Evolutionary conservation across 805 yeast genomes (phyloP), one percentile per base, ranked within the genome.

Genomic region (Torulaspora franciscae): DNA sequence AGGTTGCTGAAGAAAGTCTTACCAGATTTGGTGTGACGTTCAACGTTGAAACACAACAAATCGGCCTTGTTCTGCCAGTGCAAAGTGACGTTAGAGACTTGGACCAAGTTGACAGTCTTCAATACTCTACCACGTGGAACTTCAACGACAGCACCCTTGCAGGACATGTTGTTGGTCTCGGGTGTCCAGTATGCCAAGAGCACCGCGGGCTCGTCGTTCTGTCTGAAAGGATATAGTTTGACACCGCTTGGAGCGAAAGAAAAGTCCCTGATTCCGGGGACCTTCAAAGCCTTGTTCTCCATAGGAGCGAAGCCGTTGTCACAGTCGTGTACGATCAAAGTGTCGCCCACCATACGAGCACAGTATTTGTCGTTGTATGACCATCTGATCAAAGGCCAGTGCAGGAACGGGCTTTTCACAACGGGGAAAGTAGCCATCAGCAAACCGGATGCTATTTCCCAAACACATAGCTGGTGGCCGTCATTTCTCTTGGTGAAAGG

Each of bases 361-460:
- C 95, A 86, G 74, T 81, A 93, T 67, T 79, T 81, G 69, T 87
- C 95, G 69, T 93, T 95, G 59, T 71, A 75, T 36, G 97, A 87
- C 98, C 98, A 93, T 71, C 89, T 89, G 66, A 93, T 82, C 59
- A 91, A 79, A 39, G 99, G 99, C 99, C 99, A 93, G 50, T 84
- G 80, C 81, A 81, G 78, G 48, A 75, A 79, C 69, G 76, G 79
- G 68, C 76, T 77, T 38, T 68, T 65, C 48, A 91, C 86, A 59
- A 91, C 74, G 25, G 96, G 95, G 77, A 93, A 91, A 11, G 97
- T 85, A 66, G 95, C 81, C 50, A 81, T 80, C 39, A 91, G 86
- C 51, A 85, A 75, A 51, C 93, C 91, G 24, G 95, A 81, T 48
- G 76, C 71, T 57, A 90, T 73, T 59, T 90, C 91, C 99, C 99